Base-by-base conservation (phyloP, 495 filamentous ascomycete species). In the Thozetella sp. region DNA sequence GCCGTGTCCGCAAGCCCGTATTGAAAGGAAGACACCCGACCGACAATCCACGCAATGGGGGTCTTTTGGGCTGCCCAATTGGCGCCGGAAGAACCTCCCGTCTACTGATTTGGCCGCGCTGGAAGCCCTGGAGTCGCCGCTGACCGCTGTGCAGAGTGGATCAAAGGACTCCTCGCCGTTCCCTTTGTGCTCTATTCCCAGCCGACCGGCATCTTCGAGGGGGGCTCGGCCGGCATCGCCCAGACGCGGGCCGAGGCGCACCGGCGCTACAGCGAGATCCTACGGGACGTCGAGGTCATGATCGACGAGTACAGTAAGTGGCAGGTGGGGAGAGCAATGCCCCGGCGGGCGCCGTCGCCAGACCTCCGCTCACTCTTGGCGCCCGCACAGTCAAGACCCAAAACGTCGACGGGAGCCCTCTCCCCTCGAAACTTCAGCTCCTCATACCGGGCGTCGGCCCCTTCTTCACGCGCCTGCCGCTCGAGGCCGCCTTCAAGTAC, bases 181-280 rank as follows among this genome's bases (percentile, higher is more conserved):
- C 96, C 96, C 0, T 99, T 99, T 69, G 94, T 99, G 53, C 85
- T 99, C 51, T 93, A 97, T 71, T 97, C 93, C 12, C 93, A 97
- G 72, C 96, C 96, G 6, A 94, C 92, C 0, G 90, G 91, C 17
- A 82, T 91, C 26, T 92, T 90, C 61, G 85, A 91, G 52, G 74
- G 83, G 23, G 79, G 80, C 24, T 82, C 81, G 62, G 80, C 83
- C 34, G 83, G 75, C 34, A 83, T 90, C 50, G 78, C 84, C 10
- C 76, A 86, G 25, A 88, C 86, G 77, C 84, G 87, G 6, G 78
- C 78, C 52, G 83, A 84, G 62, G 86, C 89, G 45, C 91, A 95
- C 63, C 81, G 88, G 22, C 87, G 95, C 43, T 98, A 98, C 80
- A 89, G 89, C 56, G 93, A 99, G 76, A 97, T 99, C 64, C 90